Evolutionary conservation across 306 rosid genomes (phyloP), one percentile per base, ranked within the genome.

Genomic region (Castanospermum australe): DNA sequence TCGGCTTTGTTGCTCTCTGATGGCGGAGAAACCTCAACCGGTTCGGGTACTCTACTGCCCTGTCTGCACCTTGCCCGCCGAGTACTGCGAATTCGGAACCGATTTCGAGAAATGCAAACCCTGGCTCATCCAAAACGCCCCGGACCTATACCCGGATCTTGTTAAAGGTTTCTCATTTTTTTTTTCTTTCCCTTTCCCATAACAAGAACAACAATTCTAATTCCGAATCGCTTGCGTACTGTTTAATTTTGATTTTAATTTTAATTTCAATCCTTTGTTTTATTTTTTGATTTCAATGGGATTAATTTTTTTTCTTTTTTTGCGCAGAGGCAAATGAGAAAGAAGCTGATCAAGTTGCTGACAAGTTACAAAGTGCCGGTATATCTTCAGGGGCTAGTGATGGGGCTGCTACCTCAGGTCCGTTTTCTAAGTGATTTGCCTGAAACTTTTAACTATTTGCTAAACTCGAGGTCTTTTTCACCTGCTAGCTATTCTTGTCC

Each of bases 51-150:
- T 84, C 55, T 91, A 96, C 82, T 96, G 99, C 61, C 79, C 75
- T 0, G 84, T 90, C 2, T 96, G 99, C 87, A 81, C 81, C 28
- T 79, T 93, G 24, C 99, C 99, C 0, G 94, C 98, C 0, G 99
- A 93, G 68, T 96, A 89, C 87, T 96, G 99, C 57, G 99, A 96
- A 83, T 93, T 91, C 85, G 98, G 99, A 76, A 85, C 98, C 79
- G 97, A 96, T 93, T 91, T 96, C 80, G 97, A 87, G 35, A 91
- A 90, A 87, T 96, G 99, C 91, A 96, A 93, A 84, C 99, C 99
- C 83, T 96, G 99, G 99, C 87, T 96, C 90, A 85, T 96, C 88
- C 93, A 87, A 60, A 91, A 96, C 76, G 98, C 88, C 39, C 96
- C 98, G 2, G 87, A 90, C 79, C 63, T 91, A 14, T 96, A 91